A percentile compares a stretch with the other conserved stretches of the same genome.
Conservation (phyloP, 148 eudicot species). For the Pharnaceum exiguum region DNA sequence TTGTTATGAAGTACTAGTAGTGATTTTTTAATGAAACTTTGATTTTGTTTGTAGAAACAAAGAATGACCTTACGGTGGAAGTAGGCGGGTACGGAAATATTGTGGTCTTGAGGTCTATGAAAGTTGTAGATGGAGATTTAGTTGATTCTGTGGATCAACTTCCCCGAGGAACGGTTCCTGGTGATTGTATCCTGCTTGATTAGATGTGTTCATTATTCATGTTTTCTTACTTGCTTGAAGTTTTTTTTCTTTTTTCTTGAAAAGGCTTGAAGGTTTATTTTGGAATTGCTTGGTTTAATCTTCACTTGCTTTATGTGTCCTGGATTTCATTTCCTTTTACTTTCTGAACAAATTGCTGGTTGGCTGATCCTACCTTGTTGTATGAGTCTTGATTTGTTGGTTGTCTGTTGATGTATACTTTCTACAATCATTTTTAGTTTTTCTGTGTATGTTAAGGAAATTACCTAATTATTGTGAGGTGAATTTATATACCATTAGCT, state of each 20-base stretch:
- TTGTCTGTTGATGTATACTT: no score
- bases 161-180: slow-evolving; percentile 83
- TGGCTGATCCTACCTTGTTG: no score
- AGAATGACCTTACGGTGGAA: slow-evolving; percentile 79
- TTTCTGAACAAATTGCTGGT: no score
- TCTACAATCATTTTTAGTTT: no score
- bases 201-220: background rate
- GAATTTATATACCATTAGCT: slow-evolving; percentile 1
- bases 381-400: no score
- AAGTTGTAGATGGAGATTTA: slow-evolving; percentile 88
- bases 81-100: slow-evolving; percentile 94
- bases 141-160: slow-evolving; percentile 64
- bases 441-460: background rate
- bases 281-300: no score
- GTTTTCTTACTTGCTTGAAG: background rate
- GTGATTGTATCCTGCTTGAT: slow-evolving; percentile 80
- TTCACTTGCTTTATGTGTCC: no score
- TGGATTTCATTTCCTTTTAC: no score
- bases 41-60: slow-evolving; percentile 48
- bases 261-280: no score
- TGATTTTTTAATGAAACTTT: background rate
- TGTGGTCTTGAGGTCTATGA: slow-evolving; percentile 53
- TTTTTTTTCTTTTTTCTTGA: no score
- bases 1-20: background rate
- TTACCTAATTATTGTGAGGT: background rate